Base-by-base conservation (phyloP, 2,329 filamentous ascomycete genomes). In the Penicillium aurantiogriseum region DNA sequence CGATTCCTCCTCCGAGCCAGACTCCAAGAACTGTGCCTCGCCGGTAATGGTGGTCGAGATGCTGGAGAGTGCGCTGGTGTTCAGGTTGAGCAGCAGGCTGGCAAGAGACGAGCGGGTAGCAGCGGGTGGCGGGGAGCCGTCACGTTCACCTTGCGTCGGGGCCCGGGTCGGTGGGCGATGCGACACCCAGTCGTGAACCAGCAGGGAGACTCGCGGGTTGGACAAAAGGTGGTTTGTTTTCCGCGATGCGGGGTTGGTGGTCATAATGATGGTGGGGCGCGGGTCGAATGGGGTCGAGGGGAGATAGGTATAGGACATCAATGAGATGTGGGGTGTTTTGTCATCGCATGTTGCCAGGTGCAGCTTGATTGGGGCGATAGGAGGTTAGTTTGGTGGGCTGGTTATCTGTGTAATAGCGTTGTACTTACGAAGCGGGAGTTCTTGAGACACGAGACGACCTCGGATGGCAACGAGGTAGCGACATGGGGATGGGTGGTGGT, bases 251-350 rank as follows among this genome's bases (percentile, higher is more conserved):
- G 89, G 85, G 68, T 92, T 86, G 4, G 89, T 95, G 55, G 94
- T 97, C 89, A 93, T 92, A 81, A 97, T 89, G 71, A 97, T 95
- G 63, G 92, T 89, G n/a, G 91, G 88, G n/a, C 79, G 77, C 51
- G 82, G 71, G 39, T 85, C 83, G 75, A 86, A 88, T 39, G 86
- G 87, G 17, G 89, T 90, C 6, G 83, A 86, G 39, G 92, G 89
- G 23, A 99, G 88, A 78, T 97, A 97, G 71, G 94, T 97, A 80
- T 97, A 97, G 81, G 96, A 97, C 94, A 99, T 99, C 63, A 99
- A 86, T 38, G 92, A 95, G 64, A 97, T 91, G 74, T 97, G 91
- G 10, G 94, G 94, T 62, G 87, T 81, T 69, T 94, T 89, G 65
- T 89, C 83, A 67, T 86, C 86, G 75, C 90, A 95, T 56, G 94